Percentiles rank a stretch among this genome's conserved stretches.
Evolutionary conservation across 192 early-diverging fungal genomes (phyloP).

Genomic region (Linnemannia exigua): DNA sequence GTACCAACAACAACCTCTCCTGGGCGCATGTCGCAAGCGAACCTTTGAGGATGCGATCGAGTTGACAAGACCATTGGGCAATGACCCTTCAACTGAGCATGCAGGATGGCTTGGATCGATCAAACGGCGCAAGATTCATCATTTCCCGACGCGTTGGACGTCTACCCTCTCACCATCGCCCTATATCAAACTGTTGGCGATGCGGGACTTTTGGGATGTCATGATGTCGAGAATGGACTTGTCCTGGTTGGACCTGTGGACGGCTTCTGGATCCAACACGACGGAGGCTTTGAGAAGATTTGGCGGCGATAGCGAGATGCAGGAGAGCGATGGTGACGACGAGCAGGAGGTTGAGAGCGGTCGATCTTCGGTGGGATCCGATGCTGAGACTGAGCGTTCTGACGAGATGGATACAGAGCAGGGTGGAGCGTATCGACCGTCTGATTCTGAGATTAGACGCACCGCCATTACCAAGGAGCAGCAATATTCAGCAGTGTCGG

Average conservation of each 20-base stretch:
- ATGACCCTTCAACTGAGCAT: constrained; percentile 25
- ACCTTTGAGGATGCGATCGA: constrained; percentile 48
- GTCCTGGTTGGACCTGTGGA: constrained; percentile 37
- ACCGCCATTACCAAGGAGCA: background rate
- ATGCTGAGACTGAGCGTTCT: background rate
- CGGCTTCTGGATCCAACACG: constrained; percentile 10
- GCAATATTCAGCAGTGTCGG: background rate
- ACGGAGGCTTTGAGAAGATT: constrained; percentile 1
- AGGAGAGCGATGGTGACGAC: background rate
- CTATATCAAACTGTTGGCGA: constrained; percentile 38
- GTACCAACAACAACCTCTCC: constrained; percentile 1
- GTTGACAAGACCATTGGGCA: constrained; percentile 37
- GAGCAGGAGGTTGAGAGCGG: background rate
- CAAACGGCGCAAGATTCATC: constrained; percentile 54
- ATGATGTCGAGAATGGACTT: constrained; percentile 41
- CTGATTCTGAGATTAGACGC: background rate
- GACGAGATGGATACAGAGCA: background rate
- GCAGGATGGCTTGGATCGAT: constrained; percentile 41
- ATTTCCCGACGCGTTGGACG: constrained; percentile 47
- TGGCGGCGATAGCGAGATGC: background rate
- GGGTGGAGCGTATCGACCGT: background rate
- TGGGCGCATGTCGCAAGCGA: constrained; percentile 28
- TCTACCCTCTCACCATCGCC: constrained; percentile 40
- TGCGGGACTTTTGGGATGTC: constrained; percentile 53
- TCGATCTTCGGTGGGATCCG: background rate